phyloP scores from a whole-genome alignment of 116 monocot genomes.

The Thalassia testudinum region DNA sequence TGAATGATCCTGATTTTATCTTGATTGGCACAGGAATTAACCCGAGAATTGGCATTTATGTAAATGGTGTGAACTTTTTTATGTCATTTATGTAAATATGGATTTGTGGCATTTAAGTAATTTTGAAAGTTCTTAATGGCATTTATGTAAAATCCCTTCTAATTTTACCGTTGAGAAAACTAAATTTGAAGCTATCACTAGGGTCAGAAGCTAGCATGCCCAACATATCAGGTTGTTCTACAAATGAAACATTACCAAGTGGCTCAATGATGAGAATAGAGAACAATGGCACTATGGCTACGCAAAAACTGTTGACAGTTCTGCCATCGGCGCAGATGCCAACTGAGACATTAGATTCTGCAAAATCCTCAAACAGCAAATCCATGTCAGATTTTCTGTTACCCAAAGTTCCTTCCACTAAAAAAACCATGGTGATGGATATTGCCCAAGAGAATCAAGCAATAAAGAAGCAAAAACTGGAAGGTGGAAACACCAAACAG shows the following conservation, averaged over 20 bases:
- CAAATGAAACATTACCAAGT: conserved; percentile 5
- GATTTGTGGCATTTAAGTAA: too few relatives aligned
- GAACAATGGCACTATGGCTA: conserved; percentile 15
- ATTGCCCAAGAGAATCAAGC: conserved; percentile 78
- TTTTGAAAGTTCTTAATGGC: too few relatives aligned
- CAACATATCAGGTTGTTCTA: conserved; percentile 10
- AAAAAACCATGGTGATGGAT: conserved; percentile 11
- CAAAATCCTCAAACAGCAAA: conserved; percentile 3
- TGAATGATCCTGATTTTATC: too few relatives aligned
- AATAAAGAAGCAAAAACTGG: conserved; percentile 76
- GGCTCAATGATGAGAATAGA: conserved; percentile 25
- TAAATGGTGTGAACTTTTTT: too few relatives aligned
- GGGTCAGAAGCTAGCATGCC: conserved; percentile 34
- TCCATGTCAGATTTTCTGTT: neutral
- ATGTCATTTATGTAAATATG: too few relatives aligned
- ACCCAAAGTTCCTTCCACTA: neutral
- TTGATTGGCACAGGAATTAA: too few relatives aligned
- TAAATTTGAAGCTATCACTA: too few relatives aligned
- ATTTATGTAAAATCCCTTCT: too few relatives aligned
- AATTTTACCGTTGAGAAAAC: too few relatives aligned
- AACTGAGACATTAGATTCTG: conserved; percentile 15
- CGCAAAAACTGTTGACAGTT: too few relatives aligned
- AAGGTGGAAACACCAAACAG: conserved; percentile 41
- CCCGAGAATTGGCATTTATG: too few relatives aligned
- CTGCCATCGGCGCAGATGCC: conserved; percentile 7